Conservation (phyloP, 805 yeast genomes). For the Wickerhamiella spandovensis region DNA sequence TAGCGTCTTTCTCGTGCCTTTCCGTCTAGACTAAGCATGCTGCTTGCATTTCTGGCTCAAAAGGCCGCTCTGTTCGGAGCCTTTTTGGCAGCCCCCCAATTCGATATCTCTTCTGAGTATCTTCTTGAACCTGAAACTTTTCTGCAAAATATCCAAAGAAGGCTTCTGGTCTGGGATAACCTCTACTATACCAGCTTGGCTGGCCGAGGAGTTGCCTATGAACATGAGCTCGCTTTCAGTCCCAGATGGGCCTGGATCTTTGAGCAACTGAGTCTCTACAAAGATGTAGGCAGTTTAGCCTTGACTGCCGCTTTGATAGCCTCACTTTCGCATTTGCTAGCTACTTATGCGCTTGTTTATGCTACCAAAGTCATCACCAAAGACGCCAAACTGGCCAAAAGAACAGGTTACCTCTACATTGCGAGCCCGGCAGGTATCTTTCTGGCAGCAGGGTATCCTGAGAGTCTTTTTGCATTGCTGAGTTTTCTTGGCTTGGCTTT, state of each 20-base stretch:
- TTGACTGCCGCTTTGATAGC: constrained; percentile 36
- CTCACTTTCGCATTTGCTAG: constrained; percentile 40
- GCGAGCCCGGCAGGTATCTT: constrained; percentile 76
- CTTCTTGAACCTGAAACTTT: constrained; percentile 17
- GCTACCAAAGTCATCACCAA: constrained; percentile 25
- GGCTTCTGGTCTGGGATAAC: constrained; percentile 69
- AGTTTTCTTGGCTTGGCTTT: constrained; percentile 43
- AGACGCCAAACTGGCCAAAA: constrained; percentile 19
- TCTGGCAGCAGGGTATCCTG: constrained; percentile 61
- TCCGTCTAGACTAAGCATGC: too few relatives aligned
- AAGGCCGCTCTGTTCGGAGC: constrained; percentile 28
- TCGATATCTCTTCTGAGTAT: constrained; percentile 37
- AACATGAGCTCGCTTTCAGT: constrained; percentile 85
- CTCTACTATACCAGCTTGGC: constrained; percentile 60
- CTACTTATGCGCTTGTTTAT: constrained; percentile 36
- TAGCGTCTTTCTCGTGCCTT: too few relatives aligned
- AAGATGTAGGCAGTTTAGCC: constrained; percentile 23
- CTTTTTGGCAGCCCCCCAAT: constrained; percentile 30
- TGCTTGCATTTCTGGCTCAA: constrained; percentile 13
- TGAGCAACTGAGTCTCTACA: constrained; percentile 6
- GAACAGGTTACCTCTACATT: constrained; percentile 35
- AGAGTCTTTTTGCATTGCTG: constrained; percentile 50
- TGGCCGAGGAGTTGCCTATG: constrained; percentile 41
- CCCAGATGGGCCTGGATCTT: constrained; percentile 58
- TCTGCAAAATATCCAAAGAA: constrained; percentile 12